Percentiles rank a stretch among this genome's conserved stretches.
Evolutionary conservation across 345 rosid genomes (phyloP).

Genomic region (Triadica sebifera): DNA sequence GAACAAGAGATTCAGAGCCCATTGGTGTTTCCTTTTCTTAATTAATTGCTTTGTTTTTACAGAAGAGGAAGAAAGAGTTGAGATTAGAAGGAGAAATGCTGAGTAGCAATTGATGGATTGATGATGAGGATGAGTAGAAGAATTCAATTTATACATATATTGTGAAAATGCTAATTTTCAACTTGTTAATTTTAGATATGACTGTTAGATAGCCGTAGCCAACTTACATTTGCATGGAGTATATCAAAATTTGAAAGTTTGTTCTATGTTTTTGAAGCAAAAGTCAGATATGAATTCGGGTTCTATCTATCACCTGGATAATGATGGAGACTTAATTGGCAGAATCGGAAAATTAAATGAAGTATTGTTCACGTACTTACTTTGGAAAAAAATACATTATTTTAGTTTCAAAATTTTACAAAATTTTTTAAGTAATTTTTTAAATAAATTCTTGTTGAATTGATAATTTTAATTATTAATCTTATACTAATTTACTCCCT

Average conservation of each 20-base stretch:
- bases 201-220: not conserved
- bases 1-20: slow-evolving; percentile 30
- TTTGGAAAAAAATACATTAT: too few relatives aligned
- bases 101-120: not conserved
- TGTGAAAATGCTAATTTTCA: not conserved
- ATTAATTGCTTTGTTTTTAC: not conserved
- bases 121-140: not conserved
- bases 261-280: not conserved
- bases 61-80: not conserved
- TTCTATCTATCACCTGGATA: too few relatives aligned
- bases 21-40: slow-evolving; percentile 2
- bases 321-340: too few relatives aligned
- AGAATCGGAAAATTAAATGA: too few relatives aligned
- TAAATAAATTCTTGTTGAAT: too few relatives aligned
- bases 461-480: too few relatives aligned
- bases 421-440: too few relatives aligned
- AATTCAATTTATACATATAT: not conserved
- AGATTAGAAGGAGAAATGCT: not conserved
- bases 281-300: not conserved
- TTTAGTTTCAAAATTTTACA: too few relatives aligned
- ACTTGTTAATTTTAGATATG: not conserved
- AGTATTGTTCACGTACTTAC: too few relatives aligned
- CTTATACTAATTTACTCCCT: too few relatives aligned
- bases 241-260: not conserved
- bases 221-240: not conserved